Evolutionary conservation across 108 stramenopile genomes (phyloP).

Genomic region (Conticribra weissflogii): DNA sequence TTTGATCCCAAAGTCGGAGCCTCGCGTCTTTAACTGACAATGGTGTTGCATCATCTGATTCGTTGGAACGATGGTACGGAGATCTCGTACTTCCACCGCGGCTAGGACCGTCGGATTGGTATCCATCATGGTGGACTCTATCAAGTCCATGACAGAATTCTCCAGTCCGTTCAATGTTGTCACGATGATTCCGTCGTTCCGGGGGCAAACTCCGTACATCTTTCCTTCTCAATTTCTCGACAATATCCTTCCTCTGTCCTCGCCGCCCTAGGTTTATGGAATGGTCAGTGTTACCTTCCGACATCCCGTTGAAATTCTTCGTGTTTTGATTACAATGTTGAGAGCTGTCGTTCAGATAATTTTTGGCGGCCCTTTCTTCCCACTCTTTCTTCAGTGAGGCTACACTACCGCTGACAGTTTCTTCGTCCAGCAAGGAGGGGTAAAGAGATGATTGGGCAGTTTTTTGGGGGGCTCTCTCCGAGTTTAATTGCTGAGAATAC

Average conservation of each 20-base stretch:
- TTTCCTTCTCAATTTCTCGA: slow-evolving; percentile 36
- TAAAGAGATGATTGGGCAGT: background rate
- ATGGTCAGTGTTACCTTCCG: slow-evolving; percentile 23
- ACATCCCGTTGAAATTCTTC: too few species aligned
- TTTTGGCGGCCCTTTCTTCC: slow-evolving; percentile 21
- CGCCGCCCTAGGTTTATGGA: slow-evolving; percentile 13
- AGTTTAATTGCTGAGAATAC: background rate
- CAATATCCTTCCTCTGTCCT: slow-evolving; percentile 14
- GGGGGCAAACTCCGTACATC: slow-evolving; percentile 25
- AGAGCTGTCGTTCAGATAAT: background rate
- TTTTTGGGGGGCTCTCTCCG: background rate
- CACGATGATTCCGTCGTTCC: slow-evolving; percentile 3
- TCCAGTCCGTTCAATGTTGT: background rate
- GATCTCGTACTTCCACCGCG: background rate
- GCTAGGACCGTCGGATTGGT: slow-evolving; percentile 10
- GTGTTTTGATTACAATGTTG: too few species aligned
- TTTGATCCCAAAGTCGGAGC: slow-evolving; percentile 38
- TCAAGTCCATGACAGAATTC: background rate
- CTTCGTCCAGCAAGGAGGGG: slow-evolving; percentile 1
- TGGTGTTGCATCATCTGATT: slow-evolving; percentile 8
- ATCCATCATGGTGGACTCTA: slow-evolving; percentile 12
- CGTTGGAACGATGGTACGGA: background rate
- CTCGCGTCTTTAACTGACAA: slow-evolving; percentile 33
- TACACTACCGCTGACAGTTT: slow-evolving; percentile 19
- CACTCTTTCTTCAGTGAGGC: slow-evolving; percentile 33